Percentiles rank a stretch among this genome's conserved stretches.
phyloP scores from a whole-genome alignment of 768 basidiomycete species.

The Phlebiopsis flavidoalba region DNA sequence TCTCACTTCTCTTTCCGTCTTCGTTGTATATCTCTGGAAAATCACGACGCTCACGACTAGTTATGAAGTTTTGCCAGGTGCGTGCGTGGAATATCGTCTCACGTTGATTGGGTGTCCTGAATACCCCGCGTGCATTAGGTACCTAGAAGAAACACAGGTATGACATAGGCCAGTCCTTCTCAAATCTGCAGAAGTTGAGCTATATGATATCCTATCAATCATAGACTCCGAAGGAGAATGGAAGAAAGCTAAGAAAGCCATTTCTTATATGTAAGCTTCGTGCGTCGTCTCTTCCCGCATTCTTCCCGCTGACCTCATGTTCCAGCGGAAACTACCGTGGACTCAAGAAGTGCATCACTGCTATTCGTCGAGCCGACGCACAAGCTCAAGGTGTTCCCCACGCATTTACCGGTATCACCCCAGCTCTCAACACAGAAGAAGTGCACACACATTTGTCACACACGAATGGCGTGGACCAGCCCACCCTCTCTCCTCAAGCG shows the following conservation, averaged over 20 bases:
- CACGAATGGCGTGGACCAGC: not conserved
- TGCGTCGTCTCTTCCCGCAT: not conserved
- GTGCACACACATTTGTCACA: not conserved
- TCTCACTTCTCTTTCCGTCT: not conserved
- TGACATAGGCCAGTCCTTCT: not conserved
- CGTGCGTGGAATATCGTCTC: conserved; percentile 37
- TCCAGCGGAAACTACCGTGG: conserved; percentile 66
- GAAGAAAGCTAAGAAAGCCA: too few relatives aligned
- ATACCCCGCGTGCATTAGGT: conserved; percentile 32
- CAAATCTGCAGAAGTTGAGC: not conserved
- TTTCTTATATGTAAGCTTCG: conserved; percentile 51
- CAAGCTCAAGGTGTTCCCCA: conserved; percentile 1
- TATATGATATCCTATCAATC: conserved; percentile 1
- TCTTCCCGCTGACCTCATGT: not conserved
- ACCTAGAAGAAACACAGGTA: conserved; percentile 69
- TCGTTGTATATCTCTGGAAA: not conserved
- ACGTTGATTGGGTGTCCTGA: not conserved
- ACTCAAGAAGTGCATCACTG: conserved; percentile 61
- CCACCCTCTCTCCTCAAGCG: not conserved
- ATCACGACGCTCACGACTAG: not conserved
- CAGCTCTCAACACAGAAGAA: not conserved
- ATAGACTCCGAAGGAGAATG: conserved; percentile 75
- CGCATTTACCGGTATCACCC: conserved; percentile 3
- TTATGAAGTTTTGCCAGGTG: conserved; percentile 62
- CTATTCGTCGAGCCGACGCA: conserved; percentile 34